These are phyloP conservation scores for Elaphomyces granulatus DNA, from an alignment of 495 filamentous ascomycete genomes.

Conservation along the genomic window DNA sequence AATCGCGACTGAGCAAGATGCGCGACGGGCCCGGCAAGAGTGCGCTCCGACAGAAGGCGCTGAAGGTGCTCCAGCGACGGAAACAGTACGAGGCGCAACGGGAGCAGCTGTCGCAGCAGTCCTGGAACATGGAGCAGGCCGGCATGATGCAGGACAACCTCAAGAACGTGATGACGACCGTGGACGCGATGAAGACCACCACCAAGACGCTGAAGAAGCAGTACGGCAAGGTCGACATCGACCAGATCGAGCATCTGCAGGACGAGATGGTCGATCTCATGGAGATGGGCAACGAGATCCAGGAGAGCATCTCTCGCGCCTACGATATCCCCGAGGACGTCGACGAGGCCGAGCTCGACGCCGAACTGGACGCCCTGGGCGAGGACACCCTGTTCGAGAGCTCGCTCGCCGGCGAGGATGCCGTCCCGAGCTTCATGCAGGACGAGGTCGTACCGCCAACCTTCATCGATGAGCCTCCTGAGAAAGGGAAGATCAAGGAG, in stretches of 20 bases:
- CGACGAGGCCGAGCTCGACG: conserved; percentile 94
- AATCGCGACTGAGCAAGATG: conserved; percentile 80
- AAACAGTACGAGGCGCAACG: conserved; percentile 92
- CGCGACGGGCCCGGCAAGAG: conserved; percentile 91
- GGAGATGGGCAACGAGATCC: conserved; percentile 96
- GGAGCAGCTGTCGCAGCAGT: conserved; percentile 86
- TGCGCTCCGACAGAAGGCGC: conserved; percentile 84
- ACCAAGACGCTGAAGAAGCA: conserved; percentile 89
- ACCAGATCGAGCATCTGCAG: conserved; percentile 95
- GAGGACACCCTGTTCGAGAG: conserved; percentile 71
- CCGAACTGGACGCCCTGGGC: conserved; percentile 86
- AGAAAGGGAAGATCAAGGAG: conserved; percentile 66
- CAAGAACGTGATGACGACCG: conserved; percentile 96
- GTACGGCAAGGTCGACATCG: conserved; percentile 93
- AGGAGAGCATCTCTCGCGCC: conserved; percentile 83
- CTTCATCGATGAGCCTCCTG: conserved; percentile 74
- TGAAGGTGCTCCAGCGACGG: conserved; percentile 90
- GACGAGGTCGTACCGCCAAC: conserved; percentile 66
- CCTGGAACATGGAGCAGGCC: conserved; percentile 99
- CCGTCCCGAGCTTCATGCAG: conserved; percentile 74
- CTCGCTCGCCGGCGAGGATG: conserved; percentile 39
- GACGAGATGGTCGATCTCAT: conserved; percentile 98
- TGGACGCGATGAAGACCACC: conserved; percentile 92
- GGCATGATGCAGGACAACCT: conserved; percentile 99
- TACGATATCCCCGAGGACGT: conserved; percentile 97